Evolutionary conservation across 1,139 yeast genomes (phyloP), one percentile per base, ranked within the genome.

Genomic region (Scheffersomyces segobiensis): DNA sequence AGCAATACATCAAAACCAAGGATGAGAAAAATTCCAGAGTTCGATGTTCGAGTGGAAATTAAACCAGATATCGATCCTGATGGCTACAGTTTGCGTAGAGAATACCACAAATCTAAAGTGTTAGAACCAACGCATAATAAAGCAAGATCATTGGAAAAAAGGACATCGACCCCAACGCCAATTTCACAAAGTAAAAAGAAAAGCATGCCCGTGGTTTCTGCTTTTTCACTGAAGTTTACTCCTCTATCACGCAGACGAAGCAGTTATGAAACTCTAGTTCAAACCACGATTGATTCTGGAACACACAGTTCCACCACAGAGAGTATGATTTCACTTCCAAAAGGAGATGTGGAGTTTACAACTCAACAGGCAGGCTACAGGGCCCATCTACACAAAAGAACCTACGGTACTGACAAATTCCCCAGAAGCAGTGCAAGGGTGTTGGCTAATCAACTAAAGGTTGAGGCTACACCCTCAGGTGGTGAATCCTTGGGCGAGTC

Each of bases 31-130:
- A 47, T 59, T 24, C 64, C 60, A 22, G 73, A 70, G 49, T 63
- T 62, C 56, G 70, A 70, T 57, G 60, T 71, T n/a, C 65, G 71
- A 19, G 42, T 32, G 2, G 42, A 32, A 32, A 32, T 32, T 3
- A 32, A 32, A 10, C 17, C 42, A 2, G 17, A 32, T 2, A 10
- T 12, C n/a, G n/a, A n/a, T 12, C 17, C 14, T 3, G 12, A 14
- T 32, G 42, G 12, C 17, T 2, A 32, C 42, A 32, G 17, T 32
- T 5, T 32, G 12, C 42, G 42, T 17, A 32, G 17, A 8, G 42
- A 32, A 10, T 32, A 32, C 42, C 17, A 32, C 42, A 32, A 32
- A 32, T 32, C 42, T 14, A 32, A 32, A 32, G 42, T 10, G 42
- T 32, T 32, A 8, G 42, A 32, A 17, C 17, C 17, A 32, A 32